These are phyloP conservation scores for Mycena capillaripes DNA, from an alignment of 768 basidiomycete species.

Conservation along the genomic window DNA sequence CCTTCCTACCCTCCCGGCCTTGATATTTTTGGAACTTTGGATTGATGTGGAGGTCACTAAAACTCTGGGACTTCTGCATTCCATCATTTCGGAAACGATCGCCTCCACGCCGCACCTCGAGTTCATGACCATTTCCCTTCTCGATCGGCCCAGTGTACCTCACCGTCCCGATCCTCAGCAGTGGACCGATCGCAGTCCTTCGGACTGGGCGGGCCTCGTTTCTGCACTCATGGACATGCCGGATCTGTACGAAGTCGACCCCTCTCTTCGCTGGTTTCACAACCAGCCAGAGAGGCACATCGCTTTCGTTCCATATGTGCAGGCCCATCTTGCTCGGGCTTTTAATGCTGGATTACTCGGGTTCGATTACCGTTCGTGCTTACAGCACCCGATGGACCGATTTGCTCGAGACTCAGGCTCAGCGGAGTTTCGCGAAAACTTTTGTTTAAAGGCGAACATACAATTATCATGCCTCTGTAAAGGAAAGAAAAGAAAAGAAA, in stretches of 20 bases:
- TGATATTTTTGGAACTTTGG: neutral
- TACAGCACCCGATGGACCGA: neutral
- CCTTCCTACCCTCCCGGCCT: constrained; percentile 1
- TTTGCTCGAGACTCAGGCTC: no score
- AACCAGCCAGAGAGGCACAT: neutral
- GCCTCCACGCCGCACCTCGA: constrained; percentile 9
- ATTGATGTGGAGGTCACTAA: constrained; percentile 2
- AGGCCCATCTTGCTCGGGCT: neutral
- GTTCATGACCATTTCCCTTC: neutral
- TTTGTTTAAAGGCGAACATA: no score
- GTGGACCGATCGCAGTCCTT: neutral
- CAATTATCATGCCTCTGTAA: no score
- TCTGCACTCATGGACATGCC: neutral
- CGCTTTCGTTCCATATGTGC: neutral
- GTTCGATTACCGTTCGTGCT: neutral
- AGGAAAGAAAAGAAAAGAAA: no score
- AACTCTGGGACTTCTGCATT: neutral
- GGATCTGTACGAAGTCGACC: neutral
- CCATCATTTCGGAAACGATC: neutral
- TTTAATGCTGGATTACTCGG: neutral
- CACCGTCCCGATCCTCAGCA: constrained; percentile 4
- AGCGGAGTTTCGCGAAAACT: no score
- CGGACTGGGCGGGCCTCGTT: neutral
- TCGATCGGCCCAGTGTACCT: neutral
- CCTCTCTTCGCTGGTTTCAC: neutral